phyloP scores from a whole-genome alignment of 1,284 basidiomycete species.

The Moesziomyces sp. region DNA sequence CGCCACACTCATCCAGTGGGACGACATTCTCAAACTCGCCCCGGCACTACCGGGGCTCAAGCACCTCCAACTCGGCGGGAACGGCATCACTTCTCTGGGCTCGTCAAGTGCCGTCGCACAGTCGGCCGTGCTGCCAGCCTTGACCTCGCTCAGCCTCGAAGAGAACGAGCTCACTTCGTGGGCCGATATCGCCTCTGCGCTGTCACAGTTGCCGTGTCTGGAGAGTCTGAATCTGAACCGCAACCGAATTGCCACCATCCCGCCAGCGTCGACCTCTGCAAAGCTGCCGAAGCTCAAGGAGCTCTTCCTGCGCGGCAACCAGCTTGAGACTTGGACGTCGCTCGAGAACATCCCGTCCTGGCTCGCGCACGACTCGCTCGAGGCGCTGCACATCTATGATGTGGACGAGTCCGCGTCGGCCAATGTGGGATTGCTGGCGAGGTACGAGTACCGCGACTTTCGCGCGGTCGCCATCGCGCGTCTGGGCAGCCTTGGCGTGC shows the following conservation, averaged over 20 bases:
- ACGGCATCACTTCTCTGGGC: conserved; percentile 70
- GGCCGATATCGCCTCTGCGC: conserved; percentile 71
- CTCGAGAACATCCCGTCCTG: conserved; percentile 78
- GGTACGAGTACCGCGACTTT: conserved; percentile 69
- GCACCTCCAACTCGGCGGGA: conserved; percentile 81
- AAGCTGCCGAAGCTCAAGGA: conserved; percentile 71
- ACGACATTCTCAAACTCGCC: conserved; percentile 72
- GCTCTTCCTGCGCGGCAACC: conserved; percentile 77
- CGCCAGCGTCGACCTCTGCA: conserved; percentile 62
- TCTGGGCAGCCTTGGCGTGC: conserved; percentile 74
- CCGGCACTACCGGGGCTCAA: conserved; percentile 74
- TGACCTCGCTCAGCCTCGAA: conserved; percentile 79
- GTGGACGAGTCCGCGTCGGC: conserved; percentile 7
- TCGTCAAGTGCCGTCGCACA: background rate
- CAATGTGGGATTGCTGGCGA: conserved; percentile 11
- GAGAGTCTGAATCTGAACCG: conserved; percentile 77
- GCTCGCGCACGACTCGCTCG: conserved; percentile 72
- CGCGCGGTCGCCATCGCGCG: conserved; percentile 79
- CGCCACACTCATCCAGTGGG: conserved; percentile 77
- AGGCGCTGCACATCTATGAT: conserved; percentile 21
- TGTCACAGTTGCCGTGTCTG: conserved; percentile 73
- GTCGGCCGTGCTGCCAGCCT: conserved; percentile 37
- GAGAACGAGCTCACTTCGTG: conserved; percentile 77
- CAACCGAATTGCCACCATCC: conserved; percentile 74
- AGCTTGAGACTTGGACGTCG: conserved; percentile 75